phyloP scores from a whole-genome alignment of 2,329 filamentous ascomycete genomes.

The Diaporthe longicolla region DNA sequence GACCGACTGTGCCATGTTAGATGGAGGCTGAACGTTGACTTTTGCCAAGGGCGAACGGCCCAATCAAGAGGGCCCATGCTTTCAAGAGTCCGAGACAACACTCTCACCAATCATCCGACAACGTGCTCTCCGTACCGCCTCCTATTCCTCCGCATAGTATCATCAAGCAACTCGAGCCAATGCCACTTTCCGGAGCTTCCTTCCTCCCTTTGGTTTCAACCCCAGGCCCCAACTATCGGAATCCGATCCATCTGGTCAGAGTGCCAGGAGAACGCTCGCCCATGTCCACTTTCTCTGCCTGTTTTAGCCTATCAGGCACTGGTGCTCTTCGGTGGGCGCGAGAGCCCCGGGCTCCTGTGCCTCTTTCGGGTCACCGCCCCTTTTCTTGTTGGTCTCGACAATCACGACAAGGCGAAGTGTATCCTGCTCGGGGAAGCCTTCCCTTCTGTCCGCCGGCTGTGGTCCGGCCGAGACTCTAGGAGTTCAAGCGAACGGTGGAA shows the following conservation, averaged over 20 bases:
- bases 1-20: not conserved
- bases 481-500: constrained; percentile 10
- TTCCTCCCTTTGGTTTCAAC: constrained; percentile 35
- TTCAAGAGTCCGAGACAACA: constrained; percentile 6
- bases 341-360: not conserved
- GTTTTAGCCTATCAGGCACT: constrained; percentile 15
- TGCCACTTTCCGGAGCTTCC: constrained; percentile 24
- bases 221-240: not conserved
- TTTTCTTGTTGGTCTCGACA: not conserved
- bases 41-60: constrained; percentile 33
- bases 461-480: not conserved
- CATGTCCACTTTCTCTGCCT: constrained; percentile 5
- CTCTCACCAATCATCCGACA: constrained; percentile 39
- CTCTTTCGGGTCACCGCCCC: constrained; percentile 5
- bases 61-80: constrained; percentile 24
- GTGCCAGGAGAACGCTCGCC: not conserved
- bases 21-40: constrained; percentile 27
- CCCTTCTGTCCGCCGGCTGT: not conserved
- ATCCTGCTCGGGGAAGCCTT: not conserved
- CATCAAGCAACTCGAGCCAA: constrained; percentile 18
- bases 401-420: not conserved
- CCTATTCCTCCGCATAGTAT: constrained; percentile 11
- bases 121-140: constrained; percentile 37
- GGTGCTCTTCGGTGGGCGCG: too few relatives aligned
- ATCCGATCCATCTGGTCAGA: not conserved